Percentiles rank a stretch among this genome's conserved stretches.
Evolutionary conservation across 192 early-diverging fungal genomes (phyloP).

Genomic region (Entrophospora sp.): DNA sequence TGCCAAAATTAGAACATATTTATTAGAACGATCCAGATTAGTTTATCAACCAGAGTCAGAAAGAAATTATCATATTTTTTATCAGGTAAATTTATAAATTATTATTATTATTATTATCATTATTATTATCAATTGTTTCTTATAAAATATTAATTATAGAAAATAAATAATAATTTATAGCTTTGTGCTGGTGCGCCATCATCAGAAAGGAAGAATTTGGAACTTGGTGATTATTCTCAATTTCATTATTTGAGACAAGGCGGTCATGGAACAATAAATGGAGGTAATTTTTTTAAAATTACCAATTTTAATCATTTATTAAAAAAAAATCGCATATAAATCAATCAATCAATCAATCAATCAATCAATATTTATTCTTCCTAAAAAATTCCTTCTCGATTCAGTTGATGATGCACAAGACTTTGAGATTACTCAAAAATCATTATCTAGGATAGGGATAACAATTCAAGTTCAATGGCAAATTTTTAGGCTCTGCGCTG

Average conservation of each 20-base stretch:
- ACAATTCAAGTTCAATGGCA: conserved; percentile 73
- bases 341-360: too few relatives aligned
- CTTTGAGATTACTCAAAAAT: conserved; percentile 80
- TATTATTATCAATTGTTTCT: too few relatives aligned
- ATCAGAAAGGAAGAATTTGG: conserved; percentile 73
- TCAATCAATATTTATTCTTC: too few relatives aligned
- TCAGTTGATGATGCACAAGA: conserved; percentile 92
- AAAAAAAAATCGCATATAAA: too few relatives aligned
- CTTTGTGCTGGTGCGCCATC: conserved; percentile 83
- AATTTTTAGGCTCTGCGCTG: conserved; percentile 87
- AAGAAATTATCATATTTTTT: conserved; percentile 99
- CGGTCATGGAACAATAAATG: conserved; percentile 65
- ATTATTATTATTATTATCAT: not conserved
- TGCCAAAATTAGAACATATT: conserved; percentile 90
- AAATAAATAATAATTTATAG: conserved; percentile 15
- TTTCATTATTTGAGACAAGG: conserved; percentile 91
- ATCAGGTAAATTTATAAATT: conserved; percentile 49
- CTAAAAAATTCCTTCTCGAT: too few relatives aligned
- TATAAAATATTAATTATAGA: too few relatives aligned
- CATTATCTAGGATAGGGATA: conserved; percentile 81
- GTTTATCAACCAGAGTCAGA: conserved; percentile 89
- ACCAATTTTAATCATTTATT: too few relatives aligned
- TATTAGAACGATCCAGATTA: conserved; percentile 91
- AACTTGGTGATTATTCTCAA: conserved; percentile 60
- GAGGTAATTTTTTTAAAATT: too few relatives aligned